Percentiles rank a stretch among this genome's conserved stretches.
These are phyloP conservation scores for Melampsora americana DNA, from an alignment of 1,284 basidiomycete species.

Conservation along the genomic window DNA sequence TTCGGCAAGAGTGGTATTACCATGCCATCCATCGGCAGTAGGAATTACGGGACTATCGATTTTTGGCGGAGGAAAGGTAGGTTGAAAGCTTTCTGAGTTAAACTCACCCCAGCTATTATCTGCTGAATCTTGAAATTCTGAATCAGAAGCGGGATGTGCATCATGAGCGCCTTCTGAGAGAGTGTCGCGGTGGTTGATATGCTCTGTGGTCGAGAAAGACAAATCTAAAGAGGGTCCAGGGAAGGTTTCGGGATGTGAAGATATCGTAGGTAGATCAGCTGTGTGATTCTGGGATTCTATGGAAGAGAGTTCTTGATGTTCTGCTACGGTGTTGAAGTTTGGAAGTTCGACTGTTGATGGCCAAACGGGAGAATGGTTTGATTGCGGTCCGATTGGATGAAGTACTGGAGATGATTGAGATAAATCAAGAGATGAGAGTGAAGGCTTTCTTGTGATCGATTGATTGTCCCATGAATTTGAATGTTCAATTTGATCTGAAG, in stretches of 20 bases:
- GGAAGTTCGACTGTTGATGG: slow-evolving; percentile 11
- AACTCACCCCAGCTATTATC: slow-evolving; percentile 23
- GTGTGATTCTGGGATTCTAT: background rate
- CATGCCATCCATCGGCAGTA: slow-evolving; percentile 26
- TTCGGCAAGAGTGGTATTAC: slow-evolving; percentile 22
- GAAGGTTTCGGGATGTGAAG: background rate
- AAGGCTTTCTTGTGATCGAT: background rate
- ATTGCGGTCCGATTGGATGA: background rate
- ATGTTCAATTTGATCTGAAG: slow-evolving; percentile 13
- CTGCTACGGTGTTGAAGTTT: slow-evolving; percentile 6
- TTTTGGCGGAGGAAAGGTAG: slow-evolving; percentile 14
- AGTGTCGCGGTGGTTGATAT: background rate
- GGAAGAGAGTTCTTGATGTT: background rate
- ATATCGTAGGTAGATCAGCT: background rate
- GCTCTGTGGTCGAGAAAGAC: slow-evolving; percentile 16
- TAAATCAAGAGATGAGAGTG: background rate
- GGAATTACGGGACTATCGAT: background rate
- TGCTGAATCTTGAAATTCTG: slow-evolving; percentile 1
- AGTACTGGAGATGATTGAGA: background rate
- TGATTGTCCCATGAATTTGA: background rate
- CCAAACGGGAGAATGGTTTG: slow-evolving; percentile 6
- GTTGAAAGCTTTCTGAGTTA: slow-evolving; percentile 7
- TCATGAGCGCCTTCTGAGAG: background rate
- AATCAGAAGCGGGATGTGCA: background rate
- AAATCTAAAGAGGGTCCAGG: background rate